phyloP scores from a whole-genome alignment of 345 rosid species.

The Anastatica hierochuntica region DNA sequence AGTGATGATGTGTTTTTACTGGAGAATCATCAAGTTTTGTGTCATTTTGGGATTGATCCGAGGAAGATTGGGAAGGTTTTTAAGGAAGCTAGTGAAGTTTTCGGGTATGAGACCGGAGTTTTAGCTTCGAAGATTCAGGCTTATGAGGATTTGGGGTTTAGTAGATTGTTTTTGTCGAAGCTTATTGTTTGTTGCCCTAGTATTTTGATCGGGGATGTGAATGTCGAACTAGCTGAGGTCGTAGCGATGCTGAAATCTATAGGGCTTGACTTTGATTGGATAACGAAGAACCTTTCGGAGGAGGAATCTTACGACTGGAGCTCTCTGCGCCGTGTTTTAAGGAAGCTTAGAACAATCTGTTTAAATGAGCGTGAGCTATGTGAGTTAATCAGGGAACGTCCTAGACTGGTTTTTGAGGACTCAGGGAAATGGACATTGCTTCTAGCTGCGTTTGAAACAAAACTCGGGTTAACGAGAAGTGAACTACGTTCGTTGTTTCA shows the following conservation, averaged over 20 bases:
- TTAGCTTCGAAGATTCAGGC: slow-evolving; percentile 50
- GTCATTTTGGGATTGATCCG: slow-evolving; percentile 44
- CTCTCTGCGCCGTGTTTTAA: slow-evolving; percentile 31
- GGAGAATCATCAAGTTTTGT: slow-evolving; percentile 56
- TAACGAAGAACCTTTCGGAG: slow-evolving; percentile 31
- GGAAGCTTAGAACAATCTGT: slow-evolving; percentile 29
- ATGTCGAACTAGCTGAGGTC: slow-evolving; percentile 36
- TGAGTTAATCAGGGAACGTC: slow-evolving; percentile 32
- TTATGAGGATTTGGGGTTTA: slow-evolving; percentile 53
- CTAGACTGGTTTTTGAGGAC: slow-evolving; percentile 43
- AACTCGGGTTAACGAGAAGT: slow-evolving; percentile 43
- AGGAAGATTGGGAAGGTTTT: slow-evolving; percentile 51
- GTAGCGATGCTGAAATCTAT: slow-evolving; percentile 36
- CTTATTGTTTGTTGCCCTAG: slow-evolving; percentile 39
- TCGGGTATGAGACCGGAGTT: slow-evolving; percentile 39
- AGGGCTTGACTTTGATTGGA: slow-evolving; percentile 39
- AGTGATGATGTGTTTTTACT: slow-evolving; percentile 50
- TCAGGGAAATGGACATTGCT: slow-evolving; percentile 43
- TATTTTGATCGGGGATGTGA: slow-evolving; percentile 38
- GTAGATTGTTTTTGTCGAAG: slow-evolving; percentile 31
- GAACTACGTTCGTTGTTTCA: slow-evolving; percentile 37
- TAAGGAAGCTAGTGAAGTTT: slow-evolving; percentile 49
- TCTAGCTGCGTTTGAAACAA: slow-evolving; percentile 43
- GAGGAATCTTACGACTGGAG: slow-evolving; percentile 46
- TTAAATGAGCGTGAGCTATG: slow-evolving; percentile 29